These are phyloP conservation scores for Candida sp. DNA, from an alignment of 1,139 yeast genomes.

Conservation along the genomic window DNA sequence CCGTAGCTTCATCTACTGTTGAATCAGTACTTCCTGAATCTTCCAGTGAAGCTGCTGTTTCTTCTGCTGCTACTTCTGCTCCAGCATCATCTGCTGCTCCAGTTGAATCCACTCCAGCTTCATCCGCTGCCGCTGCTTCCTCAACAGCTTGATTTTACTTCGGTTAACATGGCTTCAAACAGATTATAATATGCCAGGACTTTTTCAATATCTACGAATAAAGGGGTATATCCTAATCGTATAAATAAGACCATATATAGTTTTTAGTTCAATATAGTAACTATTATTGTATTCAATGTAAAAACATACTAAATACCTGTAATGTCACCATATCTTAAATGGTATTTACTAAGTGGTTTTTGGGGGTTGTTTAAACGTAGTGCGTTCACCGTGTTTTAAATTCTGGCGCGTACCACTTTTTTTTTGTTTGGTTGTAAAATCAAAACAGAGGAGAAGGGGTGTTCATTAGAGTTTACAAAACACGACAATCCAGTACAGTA, in stretches of 20 bases:
- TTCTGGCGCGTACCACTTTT: too few relatives aligned
- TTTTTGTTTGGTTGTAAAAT: not conserved
- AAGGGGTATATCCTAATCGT: not conserved
- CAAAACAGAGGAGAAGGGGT: not conserved
- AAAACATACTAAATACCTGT: too few relatives aligned
- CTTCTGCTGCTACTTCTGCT: slow-evolving; percentile 8
- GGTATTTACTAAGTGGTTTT: too few relatives aligned
- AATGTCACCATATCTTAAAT: too few relatives aligned
- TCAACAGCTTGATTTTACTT: too few relatives aligned
- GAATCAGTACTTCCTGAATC: too few relatives aligned
- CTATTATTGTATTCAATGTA: not conserved
- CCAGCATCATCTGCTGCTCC: too few relatives aligned
- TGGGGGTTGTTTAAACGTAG: too few relatives aligned
- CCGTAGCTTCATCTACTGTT: not conserved
- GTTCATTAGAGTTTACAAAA: not conserved
- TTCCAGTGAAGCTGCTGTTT: too few relatives aligned
- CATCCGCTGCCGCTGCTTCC: too few relatives aligned
- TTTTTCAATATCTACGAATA: not conserved
- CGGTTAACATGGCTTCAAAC: not conserved
- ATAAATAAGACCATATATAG: not conserved
- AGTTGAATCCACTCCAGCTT: too few relatives aligned
- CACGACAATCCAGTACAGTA: not conserved
- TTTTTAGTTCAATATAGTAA: not conserved
- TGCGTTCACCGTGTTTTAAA: too few relatives aligned
- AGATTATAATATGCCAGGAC: not conserved